Evolutionary conservation across 2,329 filamentous ascomycete genomes (phyloP).

Genomic region (Beauveria sp.): DNA sequence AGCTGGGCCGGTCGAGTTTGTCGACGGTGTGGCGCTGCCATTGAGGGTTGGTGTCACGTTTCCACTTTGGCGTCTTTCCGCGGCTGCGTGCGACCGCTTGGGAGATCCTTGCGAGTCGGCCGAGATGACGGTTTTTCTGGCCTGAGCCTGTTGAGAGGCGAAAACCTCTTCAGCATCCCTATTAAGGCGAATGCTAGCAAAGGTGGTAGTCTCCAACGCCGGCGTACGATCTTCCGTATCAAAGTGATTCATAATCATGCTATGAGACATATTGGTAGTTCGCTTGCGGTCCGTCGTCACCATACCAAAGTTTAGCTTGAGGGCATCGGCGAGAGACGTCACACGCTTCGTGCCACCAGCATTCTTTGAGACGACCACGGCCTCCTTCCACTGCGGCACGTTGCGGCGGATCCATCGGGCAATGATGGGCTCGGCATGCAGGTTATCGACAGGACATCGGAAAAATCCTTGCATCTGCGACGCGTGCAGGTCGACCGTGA

Average conservation of each 20-base stretch:
- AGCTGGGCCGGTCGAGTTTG: constrained; percentile 19
- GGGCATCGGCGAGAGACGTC: constrained; percentile 86
- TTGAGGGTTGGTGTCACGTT: background rate
- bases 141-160: constrained; percentile 15
- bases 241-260: constrained; percentile 65
- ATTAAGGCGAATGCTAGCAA: constrained; percentile 16
- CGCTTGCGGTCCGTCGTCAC: constrained; percentile 77
- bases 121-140: background rate
- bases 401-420: constrained; percentile 92
- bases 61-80: background rate
- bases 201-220: constrained; percentile 28
- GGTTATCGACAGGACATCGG: constrained; percentile 93
- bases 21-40: constrained; percentile 4
- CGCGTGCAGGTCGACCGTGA: constrained; percentile 92
- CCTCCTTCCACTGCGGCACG: constrained; percentile 78
- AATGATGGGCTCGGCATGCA: constrained; percentile 91
- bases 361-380: constrained; percentile 97
- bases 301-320: constrained; percentile 97
- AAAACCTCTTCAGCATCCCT: constrained; percentile 18
- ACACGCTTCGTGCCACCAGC: constrained; percentile 95
- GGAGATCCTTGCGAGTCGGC: constrained; percentile 12
- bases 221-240: constrained; percentile 49
- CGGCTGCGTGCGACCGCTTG: constrained; percentile 2
- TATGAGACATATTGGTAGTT: constrained; percentile 60
- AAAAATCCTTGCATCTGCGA: constrained; percentile 99